A percentile compares a stretch with the other conserved stretches of the same genome.
phyloP scores from a whole-genome alignment of 805 yeast genomes.

The Candida morakotiae region DNA sequence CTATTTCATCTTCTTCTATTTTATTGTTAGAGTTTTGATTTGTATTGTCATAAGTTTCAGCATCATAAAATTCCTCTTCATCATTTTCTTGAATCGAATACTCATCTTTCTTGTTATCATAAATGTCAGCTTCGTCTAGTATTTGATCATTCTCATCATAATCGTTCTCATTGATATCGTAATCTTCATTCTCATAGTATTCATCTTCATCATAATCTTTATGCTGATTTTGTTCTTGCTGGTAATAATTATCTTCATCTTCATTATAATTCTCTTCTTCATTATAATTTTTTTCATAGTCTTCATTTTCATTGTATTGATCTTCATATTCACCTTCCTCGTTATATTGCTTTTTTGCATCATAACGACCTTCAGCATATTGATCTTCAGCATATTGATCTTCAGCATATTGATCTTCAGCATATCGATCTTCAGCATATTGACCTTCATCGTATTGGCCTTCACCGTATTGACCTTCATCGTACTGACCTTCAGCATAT shows the following conservation, averaged over 20 bases:
- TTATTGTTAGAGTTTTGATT: slow-evolving; percentile 20
- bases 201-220: no score
- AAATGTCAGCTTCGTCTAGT: not conserved
- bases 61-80: slow-evolving; percentile 8
- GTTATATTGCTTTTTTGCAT: slow-evolving; percentile 21
- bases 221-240: no score
- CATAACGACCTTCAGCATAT: slow-evolving; percentile 4
- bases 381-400: slow-evolving; percentile 9
- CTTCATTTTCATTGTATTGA: slow-evolving; percentile 9
- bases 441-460: no score
- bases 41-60: slow-evolving; percentile 14
- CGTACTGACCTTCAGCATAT: slow-evolving; percentile 4
- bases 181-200: no score
- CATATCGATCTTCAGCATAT: slow-evolving; percentile 27
- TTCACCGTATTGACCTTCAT: no score
- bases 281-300: no score
- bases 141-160: no score
- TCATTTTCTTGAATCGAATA: slow-evolving; percentile 3
- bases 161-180: no score
- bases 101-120: slow-evolving; percentile 26
- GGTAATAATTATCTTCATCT: no score
- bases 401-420: slow-evolving; percentile 5
- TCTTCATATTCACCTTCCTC: slow-evolving; percentile 22
- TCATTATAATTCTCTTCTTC: no score
- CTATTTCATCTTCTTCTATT: slow-evolving; percentile 8